phyloP scores from a whole-genome alignment of 139 green algal genomes.

The Marvania coccoides region DNA sequence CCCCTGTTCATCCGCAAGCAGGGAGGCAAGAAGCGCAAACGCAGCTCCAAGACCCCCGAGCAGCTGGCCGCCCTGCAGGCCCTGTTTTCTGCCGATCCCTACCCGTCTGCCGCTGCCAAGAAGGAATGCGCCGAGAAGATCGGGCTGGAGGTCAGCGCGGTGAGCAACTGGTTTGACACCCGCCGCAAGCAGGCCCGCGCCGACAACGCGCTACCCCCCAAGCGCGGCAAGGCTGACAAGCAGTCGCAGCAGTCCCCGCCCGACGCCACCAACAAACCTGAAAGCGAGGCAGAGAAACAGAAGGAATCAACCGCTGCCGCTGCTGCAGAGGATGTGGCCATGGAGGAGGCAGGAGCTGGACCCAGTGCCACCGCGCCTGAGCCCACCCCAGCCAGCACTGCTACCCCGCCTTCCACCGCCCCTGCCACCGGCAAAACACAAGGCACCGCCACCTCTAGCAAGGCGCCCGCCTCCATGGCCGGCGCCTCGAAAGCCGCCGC shows the following conservation, averaged over 20 bases:
- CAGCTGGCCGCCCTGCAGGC: constrained; percentile 9
- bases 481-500: not conserved
- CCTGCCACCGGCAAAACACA: not conserved
- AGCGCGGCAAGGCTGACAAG: constrained; percentile 7
- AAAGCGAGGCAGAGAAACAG: not conserved
- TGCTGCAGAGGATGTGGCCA: not conserved
- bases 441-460: not conserved
- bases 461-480: not conserved
- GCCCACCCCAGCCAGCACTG: not conserved
- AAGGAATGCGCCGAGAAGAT: not conserved
- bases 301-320: not conserved
- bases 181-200: constrained; percentile 12
- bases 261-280: not conserved
- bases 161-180: constrained; percentile 33
- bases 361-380: not conserved
- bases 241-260: not conserved
- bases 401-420: not conserved
- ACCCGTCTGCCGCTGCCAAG: constrained; percentile 5
- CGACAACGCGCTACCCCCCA: not conserved
- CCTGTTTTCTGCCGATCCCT: not conserved
- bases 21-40: constrained; percentile 16
- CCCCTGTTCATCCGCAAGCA: not conserved
- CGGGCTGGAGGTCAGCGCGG: constrained; percentile 7
- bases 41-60: not conserved
- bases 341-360: not conserved